Percentiles rank a stretch among this genome's conserved stretches.
phyloP scores from a whole-genome alignment of 148 eudicot genomes.

The Oxyria digyna region DNA sequence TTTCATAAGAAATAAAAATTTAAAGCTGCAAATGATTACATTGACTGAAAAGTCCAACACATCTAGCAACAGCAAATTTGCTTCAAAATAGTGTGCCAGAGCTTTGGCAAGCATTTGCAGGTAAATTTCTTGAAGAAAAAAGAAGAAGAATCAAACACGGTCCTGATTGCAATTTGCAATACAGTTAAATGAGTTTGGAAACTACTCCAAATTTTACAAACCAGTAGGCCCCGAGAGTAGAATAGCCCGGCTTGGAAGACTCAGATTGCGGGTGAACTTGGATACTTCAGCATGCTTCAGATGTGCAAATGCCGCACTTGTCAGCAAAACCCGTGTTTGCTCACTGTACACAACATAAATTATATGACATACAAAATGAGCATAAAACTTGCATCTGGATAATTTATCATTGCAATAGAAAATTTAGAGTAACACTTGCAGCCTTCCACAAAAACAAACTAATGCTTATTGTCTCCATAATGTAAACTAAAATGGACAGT shows the following conservation, averaged over 20 bases:
- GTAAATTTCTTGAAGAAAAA: constrained; percentile 41
- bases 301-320: constrained; percentile 88
- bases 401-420: background rate
- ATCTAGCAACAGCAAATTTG: constrained; percentile 76
- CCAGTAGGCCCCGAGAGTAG: constrained; percentile 91
- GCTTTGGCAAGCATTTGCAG: constrained; percentile 82
- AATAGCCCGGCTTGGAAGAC: constrained; percentile 86
- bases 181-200: background rate
- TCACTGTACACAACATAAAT: constrained; percentile 44
- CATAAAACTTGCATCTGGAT: background rate
- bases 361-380: background rate
- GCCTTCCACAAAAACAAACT: background rate
- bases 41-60: constrained; percentile 62
- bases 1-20: background rate
- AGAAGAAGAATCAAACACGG: constrained; percentile 10
- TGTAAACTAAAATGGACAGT: background rate
- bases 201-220: constrained; percentile 17
- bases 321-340: constrained; percentile 56
- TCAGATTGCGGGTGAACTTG: constrained; percentile 71
- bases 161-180: background rate
- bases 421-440: background rate
- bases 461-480: no score
- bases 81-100: constrained; percentile 66
- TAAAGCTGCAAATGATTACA: constrained; percentile 21
- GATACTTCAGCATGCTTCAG: constrained; percentile 78